These are phyloP conservation scores for Globisporangium paddicum DNA, from an alignment of 352 stramenopile genomes.

Conservation along the genomic window DNA sequence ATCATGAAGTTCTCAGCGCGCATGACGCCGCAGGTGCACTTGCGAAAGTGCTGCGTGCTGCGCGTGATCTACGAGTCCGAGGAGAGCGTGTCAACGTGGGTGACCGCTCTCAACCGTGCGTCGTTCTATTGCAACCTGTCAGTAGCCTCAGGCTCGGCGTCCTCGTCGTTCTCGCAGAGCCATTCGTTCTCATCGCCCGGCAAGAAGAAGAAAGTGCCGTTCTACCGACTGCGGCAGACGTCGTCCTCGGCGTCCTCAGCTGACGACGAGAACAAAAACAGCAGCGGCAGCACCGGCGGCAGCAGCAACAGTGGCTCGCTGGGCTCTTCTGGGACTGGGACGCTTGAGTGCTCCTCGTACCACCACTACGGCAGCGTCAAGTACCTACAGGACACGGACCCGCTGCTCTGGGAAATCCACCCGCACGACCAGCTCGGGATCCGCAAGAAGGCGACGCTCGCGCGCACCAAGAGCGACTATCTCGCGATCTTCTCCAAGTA, in stretches of 20 bases:
- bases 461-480: slow-evolving; percentile 53
- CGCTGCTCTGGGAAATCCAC: slow-evolving; percentile 80
- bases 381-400: slow-evolving; percentile 76
- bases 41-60: slow-evolving; percentile 59
- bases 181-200: slow-evolving; percentile 21
- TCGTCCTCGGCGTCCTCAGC: slow-evolving; percentile 37
- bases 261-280: slow-evolving; percentile 23
- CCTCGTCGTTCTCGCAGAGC: slow-evolving; percentile 24
- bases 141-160: slow-evolving; percentile 27
- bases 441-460: slow-evolving; percentile 55
- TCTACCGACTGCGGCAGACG: slow-evolving; percentile 55
- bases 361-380: slow-evolving; percentile 73
- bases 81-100: slow-evolving; percentile 39
- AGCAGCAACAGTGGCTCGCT: slow-evolving; percentile 6
- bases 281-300: neutral
- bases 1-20: slow-evolving; percentile 68
- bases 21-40: slow-evolving; percentile 57
- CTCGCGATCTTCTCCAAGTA: slow-evolving; percentile 65
- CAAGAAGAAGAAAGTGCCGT: slow-evolving; percentile 35
- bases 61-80: slow-evolving; percentile 59
- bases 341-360: slow-evolving; percentile 30
- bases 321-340: slow-evolving; percentile 4
- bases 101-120: slow-evolving; percentile 62
- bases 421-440: slow-evolving; percentile 72
- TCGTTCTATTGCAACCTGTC: slow-evolving; percentile 69